Percentiles rank a stretch among this genome's conserved stretches.
These are phyloP conservation scores for Fusarium continuum DNA, from an alignment of 2,329 filamentous ascomycete species.

Conservation along the genomic window DNA sequence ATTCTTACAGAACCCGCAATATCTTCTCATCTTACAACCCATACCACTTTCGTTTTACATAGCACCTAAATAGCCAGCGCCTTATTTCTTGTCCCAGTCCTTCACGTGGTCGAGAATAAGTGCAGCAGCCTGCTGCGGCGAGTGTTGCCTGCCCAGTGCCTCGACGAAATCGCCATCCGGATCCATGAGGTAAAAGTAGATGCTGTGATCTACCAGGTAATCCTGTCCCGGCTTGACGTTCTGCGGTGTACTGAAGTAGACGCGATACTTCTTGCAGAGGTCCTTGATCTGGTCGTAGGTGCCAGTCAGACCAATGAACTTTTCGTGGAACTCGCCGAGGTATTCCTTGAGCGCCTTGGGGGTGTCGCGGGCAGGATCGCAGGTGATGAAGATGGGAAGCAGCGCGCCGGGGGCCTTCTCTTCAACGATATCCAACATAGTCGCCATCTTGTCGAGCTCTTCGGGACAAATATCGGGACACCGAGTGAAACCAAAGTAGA, in stretches of 20 bases:
- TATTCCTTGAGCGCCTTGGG: slow-evolving; percentile 87
- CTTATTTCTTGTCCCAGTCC: slow-evolving; percentile 54
- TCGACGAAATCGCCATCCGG: slow-evolving; percentile 98
- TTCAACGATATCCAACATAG: slow-evolving; percentile 82
- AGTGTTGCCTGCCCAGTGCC: slow-evolving; percentile 93
- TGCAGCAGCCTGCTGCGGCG: slow-evolving; percentile 83
- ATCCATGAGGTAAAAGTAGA: slow-evolving; percentile 99
- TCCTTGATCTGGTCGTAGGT: slow-evolving; percentile 94
- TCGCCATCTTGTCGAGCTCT: slow-evolving; percentile 99
- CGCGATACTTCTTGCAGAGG: slow-evolving; percentile 93
- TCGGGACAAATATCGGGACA: slow-evolving; percentile 99
- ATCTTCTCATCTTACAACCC: slow-evolving; percentile 31
- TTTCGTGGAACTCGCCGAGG: slow-evolving; percentile 87
- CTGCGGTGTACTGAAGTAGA: slow-evolving; percentile 94
- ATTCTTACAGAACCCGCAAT: slow-evolving; percentile 39
- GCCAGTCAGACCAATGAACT: slow-evolving; percentile 88
- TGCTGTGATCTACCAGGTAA: slow-evolving; percentile 97
- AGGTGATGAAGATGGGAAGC: slow-evolving; percentile 90
- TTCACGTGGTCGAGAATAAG: slow-evolving; percentile 88
- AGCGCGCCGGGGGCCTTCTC: slow-evolving; percentile 62
- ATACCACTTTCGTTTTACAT: slow-evolving; percentile 17
- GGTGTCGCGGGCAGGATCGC: slow-evolving; percentile 91
- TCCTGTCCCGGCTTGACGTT: slow-evolving; percentile 93
- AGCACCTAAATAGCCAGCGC: not conserved
- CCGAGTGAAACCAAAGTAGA: slow-evolving; percentile 98